These are phyloP conservation scores for Aspergillus sp. DNA, from an alignment of 2,329 filamentous ascomycete genomes.

Conservation along the genomic window DNA sequence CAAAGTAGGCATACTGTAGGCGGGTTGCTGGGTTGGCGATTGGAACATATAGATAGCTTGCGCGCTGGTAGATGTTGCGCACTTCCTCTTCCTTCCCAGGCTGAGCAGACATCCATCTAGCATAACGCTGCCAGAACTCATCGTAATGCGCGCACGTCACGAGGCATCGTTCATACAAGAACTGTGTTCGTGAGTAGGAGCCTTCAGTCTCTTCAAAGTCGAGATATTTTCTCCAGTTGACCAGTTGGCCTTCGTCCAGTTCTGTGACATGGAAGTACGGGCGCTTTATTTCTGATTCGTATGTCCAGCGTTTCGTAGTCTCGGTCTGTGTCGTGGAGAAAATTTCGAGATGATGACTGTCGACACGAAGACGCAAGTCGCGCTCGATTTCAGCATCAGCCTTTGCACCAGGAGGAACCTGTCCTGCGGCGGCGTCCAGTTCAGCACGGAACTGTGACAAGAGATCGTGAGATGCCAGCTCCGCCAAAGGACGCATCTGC, in stretches of 20 bases:
- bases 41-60: conserved; percentile 80
- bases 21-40: conserved; percentile 81
- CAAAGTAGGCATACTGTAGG: conserved; percentile 90
- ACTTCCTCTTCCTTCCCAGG: conserved; percentile 82
- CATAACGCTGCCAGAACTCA: conserved; percentile 98
- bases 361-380: conserved; percentile 76
- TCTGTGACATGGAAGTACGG: conserved; percentile 97
- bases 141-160: conserved; percentile 94
- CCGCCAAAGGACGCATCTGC: conserved; percentile 68
- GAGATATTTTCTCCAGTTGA: conserved; percentile 93
- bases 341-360: conserved; percentile 75
- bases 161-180: conserved; percentile 90
- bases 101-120: conserved; percentile 86
- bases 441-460: conserved; percentile 70
- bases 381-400: conserved; percentile 78
- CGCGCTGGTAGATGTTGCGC: conserved; percentile 86
- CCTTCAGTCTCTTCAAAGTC: conserved; percentile 92
- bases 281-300: conserved; percentile 89
- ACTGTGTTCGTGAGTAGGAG: conserved; percentile 70
- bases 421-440: conserved; percentile 57
- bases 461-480: conserved; percentile 69
- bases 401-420: conserved; percentile 47
- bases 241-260: conserved; percentile 78
- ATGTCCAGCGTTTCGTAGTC: conserved; percentile 90
- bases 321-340: conserved; percentile 82